These are phyloP conservation scores for Echeveria elegans DNA, from an alignment of 164 flowering plant genomes.

Conservation along the genomic window DNA sequence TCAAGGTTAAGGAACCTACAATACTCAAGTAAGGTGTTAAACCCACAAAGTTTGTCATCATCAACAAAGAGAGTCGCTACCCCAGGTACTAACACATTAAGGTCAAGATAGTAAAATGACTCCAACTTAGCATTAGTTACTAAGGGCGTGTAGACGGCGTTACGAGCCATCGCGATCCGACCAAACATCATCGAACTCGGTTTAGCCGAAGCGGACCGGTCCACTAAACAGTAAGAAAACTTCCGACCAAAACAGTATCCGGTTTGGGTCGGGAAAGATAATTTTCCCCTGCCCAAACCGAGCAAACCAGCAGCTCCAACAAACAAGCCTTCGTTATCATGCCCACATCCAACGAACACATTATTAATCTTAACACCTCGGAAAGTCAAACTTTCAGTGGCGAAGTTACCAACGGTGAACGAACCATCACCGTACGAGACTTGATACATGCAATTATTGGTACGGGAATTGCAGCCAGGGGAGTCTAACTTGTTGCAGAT, in stretches of 20 bases:
- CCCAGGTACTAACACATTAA: no score
- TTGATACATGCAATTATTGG: constrained; percentile 54
- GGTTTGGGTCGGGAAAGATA: constrained; percentile 71
- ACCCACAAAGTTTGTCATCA: no score
- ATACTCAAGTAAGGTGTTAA: no score
- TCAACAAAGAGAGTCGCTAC: no score
- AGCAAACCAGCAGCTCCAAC: constrained; percentile 88
- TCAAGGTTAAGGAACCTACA: no score
- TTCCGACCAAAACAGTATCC: constrained; percentile 51
- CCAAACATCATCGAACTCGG: constrained; percentile 77
- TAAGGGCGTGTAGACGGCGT: constrained; percentile 66
- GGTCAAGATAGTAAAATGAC: constrained; percentile 83
- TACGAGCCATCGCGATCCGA: constrained; percentile 36
- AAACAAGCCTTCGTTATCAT: constrained; percentile 88
- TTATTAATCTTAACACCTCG: constrained; percentile 35
- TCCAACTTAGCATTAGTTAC: constrained; percentile 61
- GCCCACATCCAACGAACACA: constrained; percentile 87
- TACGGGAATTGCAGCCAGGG: constrained; percentile 44
- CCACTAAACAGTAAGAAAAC: constrained; percentile 87
- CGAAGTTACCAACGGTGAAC: constrained; percentile 75
- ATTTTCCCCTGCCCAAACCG: constrained; percentile 76
- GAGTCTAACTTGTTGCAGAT: constrained; percentile 57
- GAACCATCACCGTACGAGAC: constrained; percentile 96
- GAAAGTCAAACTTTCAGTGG: constrained; percentile 79
- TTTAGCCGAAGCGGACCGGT: constrained; percentile 50